These are phyloP conservation scores for Hanseniaspora lindneri DNA, from an alignment of 805 yeast species.

Conservation along the genomic window DNA sequence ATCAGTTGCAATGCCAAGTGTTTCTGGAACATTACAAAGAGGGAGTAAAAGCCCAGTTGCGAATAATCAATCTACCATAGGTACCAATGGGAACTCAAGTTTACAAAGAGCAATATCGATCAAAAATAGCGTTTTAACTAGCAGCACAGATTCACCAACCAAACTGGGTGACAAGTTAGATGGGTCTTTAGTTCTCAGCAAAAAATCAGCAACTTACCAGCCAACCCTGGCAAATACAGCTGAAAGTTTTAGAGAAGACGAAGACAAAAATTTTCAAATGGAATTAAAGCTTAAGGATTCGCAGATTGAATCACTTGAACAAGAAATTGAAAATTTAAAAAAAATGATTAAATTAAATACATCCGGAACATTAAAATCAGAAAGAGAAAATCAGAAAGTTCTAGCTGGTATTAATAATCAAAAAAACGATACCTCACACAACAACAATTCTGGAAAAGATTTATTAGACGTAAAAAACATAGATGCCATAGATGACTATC, in stretches of 20 bases:
- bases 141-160: background rate
- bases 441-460: background rate
- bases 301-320: conserved; percentile 36
- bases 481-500: background rate
- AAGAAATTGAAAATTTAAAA: conserved; percentile 33
- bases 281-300: conserved; percentile 47
- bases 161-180: background rate
- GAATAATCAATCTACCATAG: background rate
- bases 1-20: background rate
- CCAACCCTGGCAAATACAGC: conserved; percentile 6
- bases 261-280: conserved; percentile 34
- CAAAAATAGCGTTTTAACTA: conserved; percentile 1
- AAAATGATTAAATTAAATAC: conserved; percentile 26
- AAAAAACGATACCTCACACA: background rate
- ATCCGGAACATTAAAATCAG: conserved; percentile 16
- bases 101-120: conserved; percentile 11
- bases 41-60: conserved; percentile 3
- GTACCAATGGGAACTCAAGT: background rate
- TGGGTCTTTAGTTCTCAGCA: background rate
- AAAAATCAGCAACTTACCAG: background rate
- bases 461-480: conserved; percentile 3
- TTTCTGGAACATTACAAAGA: conserved; percentile 1
- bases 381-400: conserved; percentile 3
- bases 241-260: conserved; percentile 19
- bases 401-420: background rate